Conservation (phyloP, 2,329 filamentous ascomycete species). For the Aspergillus versicolor region DNA sequence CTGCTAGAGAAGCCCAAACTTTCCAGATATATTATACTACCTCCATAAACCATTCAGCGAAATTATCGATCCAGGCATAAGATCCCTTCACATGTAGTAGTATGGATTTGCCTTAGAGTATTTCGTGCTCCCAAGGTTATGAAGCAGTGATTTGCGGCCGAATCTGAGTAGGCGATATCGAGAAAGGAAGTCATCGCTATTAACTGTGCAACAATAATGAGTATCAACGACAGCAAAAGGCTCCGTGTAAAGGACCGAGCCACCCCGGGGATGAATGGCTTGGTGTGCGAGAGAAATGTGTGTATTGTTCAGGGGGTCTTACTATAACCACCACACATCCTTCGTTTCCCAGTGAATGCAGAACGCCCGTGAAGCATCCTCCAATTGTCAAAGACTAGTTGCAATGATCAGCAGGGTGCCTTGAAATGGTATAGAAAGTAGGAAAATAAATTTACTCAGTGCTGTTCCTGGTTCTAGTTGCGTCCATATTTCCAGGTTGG, state of each 20-base stretch:
- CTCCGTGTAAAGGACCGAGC: neutral
- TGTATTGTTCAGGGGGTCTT: constrained; percentile 41
- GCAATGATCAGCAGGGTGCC: constrained; percentile 10
- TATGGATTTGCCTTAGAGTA: constrained; percentile 10
- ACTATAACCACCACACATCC: constrained; percentile 92
- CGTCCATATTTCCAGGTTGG: constrained; percentile 71
- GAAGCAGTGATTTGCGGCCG: constrained; percentile 33
- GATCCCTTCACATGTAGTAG: constrained; percentile 9
- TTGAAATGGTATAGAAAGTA: neutral
- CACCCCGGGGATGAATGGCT: too few species aligned
- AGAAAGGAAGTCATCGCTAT: constrained; percentile 77
- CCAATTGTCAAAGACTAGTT: constrained; percentile 90
- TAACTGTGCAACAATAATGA: constrained; percentile 53
- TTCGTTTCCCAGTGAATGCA: constrained; percentile 76
- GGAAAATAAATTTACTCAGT: constrained; percentile 58
- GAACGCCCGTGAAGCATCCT: constrained; percentile 84
- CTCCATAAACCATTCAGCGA: neutral
- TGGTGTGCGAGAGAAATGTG: too few species aligned
- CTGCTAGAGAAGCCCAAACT: neutral
- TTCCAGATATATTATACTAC: neutral
- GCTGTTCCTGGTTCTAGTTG: constrained; percentile 77
- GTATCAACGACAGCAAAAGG: neutral
- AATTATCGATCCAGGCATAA: neutral
- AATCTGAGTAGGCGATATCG: constrained; percentile 72
- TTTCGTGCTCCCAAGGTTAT: constrained; percentile 28